phyloP scores from a whole-genome alignment of 352 stramenopile genomes.

The Phytophthora ohioensis region DNA sequence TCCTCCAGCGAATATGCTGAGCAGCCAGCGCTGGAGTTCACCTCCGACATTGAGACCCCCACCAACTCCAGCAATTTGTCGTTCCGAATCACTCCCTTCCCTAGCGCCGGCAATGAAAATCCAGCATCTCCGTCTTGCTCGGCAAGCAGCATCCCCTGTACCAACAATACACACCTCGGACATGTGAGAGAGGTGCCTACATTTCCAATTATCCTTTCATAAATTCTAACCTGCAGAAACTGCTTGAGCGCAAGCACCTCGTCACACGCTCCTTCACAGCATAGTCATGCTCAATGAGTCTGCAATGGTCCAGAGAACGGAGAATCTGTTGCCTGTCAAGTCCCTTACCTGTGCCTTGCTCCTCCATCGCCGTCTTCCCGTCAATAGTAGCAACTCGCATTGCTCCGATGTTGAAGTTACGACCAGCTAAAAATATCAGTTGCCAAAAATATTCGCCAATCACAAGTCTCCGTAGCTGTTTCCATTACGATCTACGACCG shows the following conservation, averaged over 20 bases:
- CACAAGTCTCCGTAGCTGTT: slow-evolving; percentile 11
- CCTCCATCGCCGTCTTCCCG: slow-evolving; percentile 14
- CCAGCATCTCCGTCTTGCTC: slow-evolving; percentile 12
- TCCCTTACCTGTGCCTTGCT: slow-evolving; percentile 13
- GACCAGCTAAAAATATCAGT: slow-evolving; percentile 30
- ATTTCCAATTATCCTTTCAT: not conserved
- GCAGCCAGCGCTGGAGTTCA: slow-evolving; percentile 13
- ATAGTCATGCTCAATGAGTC: not conserved
- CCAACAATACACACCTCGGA: not conserved
- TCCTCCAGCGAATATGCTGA: slow-evolving; percentile 29
- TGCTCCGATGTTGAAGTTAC: slow-evolving; percentile 32
- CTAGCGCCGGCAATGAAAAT: not conserved
- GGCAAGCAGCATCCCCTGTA: slow-evolving; percentile 25
- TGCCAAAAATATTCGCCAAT: slow-evolving; percentile 35
- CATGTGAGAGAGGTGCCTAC: not conserved
- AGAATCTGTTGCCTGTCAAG: not conserved
- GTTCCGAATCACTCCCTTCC: slow-evolving; percentile 28
- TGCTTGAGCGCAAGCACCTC: slow-evolving; percentile 68
- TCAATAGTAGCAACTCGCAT: not conserved
- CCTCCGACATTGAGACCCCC: slow-evolving; percentile 24
- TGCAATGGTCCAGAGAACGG: not conserved
- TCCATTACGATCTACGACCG: not conserved
- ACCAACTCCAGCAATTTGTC: slow-evolving; percentile 31
- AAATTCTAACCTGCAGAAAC: slow-evolving; percentile 32
- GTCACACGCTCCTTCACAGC: slow-evolving; percentile 51